Percentiles rank a stretch among this genome's conserved stretches.
These are phyloP conservation scores for Thielaviopsis musarum DNA, from an alignment of 2,329 filamentous ascomycete species.

Conservation along the genomic window DNA sequence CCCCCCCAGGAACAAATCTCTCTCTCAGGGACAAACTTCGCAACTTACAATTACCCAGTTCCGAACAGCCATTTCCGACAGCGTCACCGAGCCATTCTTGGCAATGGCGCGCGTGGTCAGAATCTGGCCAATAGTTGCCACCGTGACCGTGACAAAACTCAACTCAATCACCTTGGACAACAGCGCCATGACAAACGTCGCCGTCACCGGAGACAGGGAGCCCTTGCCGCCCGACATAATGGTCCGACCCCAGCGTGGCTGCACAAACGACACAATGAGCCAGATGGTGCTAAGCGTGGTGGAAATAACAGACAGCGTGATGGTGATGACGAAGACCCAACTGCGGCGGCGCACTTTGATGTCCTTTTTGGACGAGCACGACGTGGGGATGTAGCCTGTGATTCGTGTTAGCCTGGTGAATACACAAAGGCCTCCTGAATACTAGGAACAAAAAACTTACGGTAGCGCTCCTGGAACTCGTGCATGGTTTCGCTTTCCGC, in stretches of 20 bases:
- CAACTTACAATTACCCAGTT: constrained; percentile 43
- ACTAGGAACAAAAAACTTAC: neutral
- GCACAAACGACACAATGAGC: constrained; percentile 41
- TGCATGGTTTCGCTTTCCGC: neutral
- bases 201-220: constrained; percentile 40
- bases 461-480: neutral
- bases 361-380: neutral
- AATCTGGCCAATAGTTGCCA: constrained; percentile 58
- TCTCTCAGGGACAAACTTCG: constrained; percentile 10
- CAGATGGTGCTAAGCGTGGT: constrained; percentile 50
- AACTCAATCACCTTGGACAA: constrained; percentile 64
- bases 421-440: neutral
- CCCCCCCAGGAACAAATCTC: too few relatives aligned
- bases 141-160: constrained; percentile 61
- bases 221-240: constrained; percentile 34
- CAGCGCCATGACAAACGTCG: constrained; percentile 49
- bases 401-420: neutral
- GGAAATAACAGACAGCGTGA: constrained; percentile 41
- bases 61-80: constrained; percentile 65
- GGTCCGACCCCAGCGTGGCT: constrained; percentile 42
- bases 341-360: constrained; percentile 15
- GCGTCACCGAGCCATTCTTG: constrained; percentile 45
- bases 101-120: constrained; percentile 50
- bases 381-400: neutral
- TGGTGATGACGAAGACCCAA: constrained; percentile 34